Conservation (phyloP, 768 basidiomycete species). For the Amanita thiersii region DNA sequence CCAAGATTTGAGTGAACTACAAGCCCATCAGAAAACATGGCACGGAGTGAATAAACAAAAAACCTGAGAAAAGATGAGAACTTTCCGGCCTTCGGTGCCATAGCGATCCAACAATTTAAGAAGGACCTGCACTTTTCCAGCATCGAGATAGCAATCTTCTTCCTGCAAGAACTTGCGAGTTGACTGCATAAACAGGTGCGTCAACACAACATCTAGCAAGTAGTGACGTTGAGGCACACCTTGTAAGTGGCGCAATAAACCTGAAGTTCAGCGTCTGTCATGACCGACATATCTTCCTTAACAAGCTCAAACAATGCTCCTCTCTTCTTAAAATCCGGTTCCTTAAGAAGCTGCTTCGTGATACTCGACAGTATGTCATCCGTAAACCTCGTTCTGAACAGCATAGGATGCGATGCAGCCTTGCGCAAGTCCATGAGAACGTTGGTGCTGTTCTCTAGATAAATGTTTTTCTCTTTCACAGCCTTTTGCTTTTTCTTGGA, state of each 20-base stretch:
- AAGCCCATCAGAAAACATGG: not conserved
- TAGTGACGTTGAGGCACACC: slow-evolving; percentile 32
- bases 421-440: slow-evolving; percentile 97
- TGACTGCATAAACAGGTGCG: slow-evolving; percentile 32
- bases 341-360: slow-evolving; percentile 79
- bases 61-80: slow-evolving; percentile 94
- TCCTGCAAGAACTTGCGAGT: slow-evolving; percentile 69
- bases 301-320: slow-evolving; percentile 77
- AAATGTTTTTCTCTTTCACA: slow-evolving; percentile 49
- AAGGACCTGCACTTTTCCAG: slow-evolving; percentile 80
- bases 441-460: slow-evolving; percentile 79
- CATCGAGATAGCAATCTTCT: slow-evolving; percentile 70
- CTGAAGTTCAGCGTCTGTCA: slow-evolving; percentile 96
- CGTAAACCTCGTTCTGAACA: slow-evolving; percentile 82
- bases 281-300: slow-evolving; percentile 96
- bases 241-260: slow-evolving; percentile 80
- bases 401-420: slow-evolving; percentile 93
- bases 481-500: slow-evolving; percentile 37
- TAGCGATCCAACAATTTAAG: slow-evolving; percentile 66
- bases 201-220: not conserved
- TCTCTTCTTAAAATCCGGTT: slow-evolving; percentile 84
- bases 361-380: slow-evolving; percentile 69
- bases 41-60: slow-evolving; percentile 1
- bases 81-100: slow-evolving; percentile 59
- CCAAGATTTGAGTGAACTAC: slow-evolving; percentile 93